Evolutionary conservation across 139 green algal genomes (phyloP), one percentile per base, ranked within the genome.

Genomic region (Penium margaritaceum): DNA sequence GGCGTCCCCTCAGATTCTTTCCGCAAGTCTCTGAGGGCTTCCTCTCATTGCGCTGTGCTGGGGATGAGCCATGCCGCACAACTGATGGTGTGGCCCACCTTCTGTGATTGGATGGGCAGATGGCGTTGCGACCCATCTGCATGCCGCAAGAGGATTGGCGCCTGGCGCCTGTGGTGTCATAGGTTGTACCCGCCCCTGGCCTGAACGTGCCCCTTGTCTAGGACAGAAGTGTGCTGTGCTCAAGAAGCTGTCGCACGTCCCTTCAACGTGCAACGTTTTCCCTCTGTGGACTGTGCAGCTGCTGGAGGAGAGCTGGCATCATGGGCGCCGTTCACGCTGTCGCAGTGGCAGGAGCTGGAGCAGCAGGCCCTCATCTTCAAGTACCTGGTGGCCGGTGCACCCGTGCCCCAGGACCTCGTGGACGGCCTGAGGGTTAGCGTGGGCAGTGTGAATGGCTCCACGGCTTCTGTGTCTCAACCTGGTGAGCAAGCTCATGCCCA

Each of bases 321-420:
- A 1, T 60, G n/a, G 51, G 66, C 41, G 27, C 66, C 66, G 21
- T 74, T 74, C 53, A 74, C 51, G 14, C 43, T 65, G 30, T 32
- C 37, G 32, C 66, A 74, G 53, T 74, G 66, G 66, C 66, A 65
- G 66, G 24, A 74, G 66, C 41, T 74, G 51, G 66, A 74, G 66
- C 66, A 74, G 53, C 66, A 74, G 32, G 66, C 66, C 17, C 37
- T 74, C 3, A 30, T 65, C 32, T 74, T 74, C 53, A 74, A 74
- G 66, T 74, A 66, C 53, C 53, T 74, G 14, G 39, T 66, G 17
- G 41, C 43, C 30, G 66, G 66, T 32, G 39, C 43, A 15, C 66
- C 66, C 15, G 41, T 65, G 30, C 66, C 66, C 19, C 36, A 19
- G 1, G 44, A 74, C 37, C 66, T 74, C 1, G 51, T 60, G 17